Percentiles rank a stretch among this genome's conserved stretches.
These are phyloP conservation scores for Gamsiella multidivaricata DNA, from an alignment of 192 early-diverging fungal genomes.

Conservation along the genomic window DNA sequence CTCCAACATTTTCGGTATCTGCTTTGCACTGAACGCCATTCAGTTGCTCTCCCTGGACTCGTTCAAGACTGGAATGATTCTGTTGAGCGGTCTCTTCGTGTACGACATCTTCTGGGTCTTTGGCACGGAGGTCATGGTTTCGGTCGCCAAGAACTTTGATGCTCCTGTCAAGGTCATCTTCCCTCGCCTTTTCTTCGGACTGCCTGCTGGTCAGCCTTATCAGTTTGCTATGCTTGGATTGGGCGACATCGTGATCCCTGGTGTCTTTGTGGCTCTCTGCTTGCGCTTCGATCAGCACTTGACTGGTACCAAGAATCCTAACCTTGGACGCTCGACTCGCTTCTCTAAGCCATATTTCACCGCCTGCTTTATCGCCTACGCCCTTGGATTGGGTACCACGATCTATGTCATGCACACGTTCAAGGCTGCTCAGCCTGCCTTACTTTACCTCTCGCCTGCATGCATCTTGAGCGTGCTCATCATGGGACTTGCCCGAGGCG, in stretches of 20 bases:
- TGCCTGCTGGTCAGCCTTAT: slow-evolving; percentile 55
- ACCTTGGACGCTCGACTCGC: slow-evolving; percentile 62
- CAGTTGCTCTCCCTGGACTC: slow-evolving; percentile 91
- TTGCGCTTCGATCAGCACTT: slow-evolving; percentile 88
- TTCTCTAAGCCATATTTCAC: slow-evolving; percentile 93
- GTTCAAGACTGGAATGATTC: slow-evolving; percentile 96
- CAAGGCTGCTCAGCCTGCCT: slow-evolving; percentile 95
- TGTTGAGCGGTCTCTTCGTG: slow-evolving; percentile 90
- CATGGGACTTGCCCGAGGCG: slow-evolving; percentile 72
- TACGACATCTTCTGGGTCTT: slow-evolving; percentile 99
- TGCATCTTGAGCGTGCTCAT: slow-evolving; percentile 88
- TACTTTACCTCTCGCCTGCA: slow-evolving; percentile 96
- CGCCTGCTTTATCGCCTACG: slow-evolving; percentile 82
- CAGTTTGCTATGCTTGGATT: slow-evolving; percentile 94
- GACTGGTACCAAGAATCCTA: slow-evolving; percentile 68
- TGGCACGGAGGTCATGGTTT: slow-evolving; percentile 98
- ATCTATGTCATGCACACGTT: slow-evolving; percentile 96
- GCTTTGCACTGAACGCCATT: slow-evolving; percentile 87
- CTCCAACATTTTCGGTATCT: slow-evolving; percentile 88
- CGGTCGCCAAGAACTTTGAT: slow-evolving; percentile 95
- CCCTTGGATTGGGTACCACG: slow-evolving; percentile 86
- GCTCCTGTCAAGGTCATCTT: slow-evolving; percentile 96
- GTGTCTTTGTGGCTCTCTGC: slow-evolving; percentile 93
- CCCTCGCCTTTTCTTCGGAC: slow-evolving; percentile 76
- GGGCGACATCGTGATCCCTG: slow-evolving; percentile 97